phyloP scores from a whole-genome alignment of 176 grass and related monocot species.

The Avena insularis region DNA sequence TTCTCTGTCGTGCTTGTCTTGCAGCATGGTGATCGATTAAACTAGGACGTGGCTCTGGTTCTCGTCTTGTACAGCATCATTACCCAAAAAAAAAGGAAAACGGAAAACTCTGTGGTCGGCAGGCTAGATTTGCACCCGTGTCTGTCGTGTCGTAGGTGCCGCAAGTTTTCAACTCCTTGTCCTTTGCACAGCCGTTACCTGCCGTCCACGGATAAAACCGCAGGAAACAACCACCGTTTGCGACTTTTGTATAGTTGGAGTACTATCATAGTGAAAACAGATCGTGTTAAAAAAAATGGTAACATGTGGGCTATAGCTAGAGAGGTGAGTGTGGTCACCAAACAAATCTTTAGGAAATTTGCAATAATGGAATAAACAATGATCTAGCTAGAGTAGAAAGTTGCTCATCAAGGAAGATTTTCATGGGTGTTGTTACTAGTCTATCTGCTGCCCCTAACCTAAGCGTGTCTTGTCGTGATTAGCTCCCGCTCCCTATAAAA shows the following conservation, averaged over 20 bases:
- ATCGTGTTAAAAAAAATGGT: not conserved
- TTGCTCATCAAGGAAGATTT: not conserved
- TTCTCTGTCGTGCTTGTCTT: constrained; percentile 36
- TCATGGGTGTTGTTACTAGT: not conserved
- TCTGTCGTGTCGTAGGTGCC: not conserved
- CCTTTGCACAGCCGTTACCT: not conserved
- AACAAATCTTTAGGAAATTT: not conserved
- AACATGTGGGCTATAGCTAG: not conserved
- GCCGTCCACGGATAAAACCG: not conserved
- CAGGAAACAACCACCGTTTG: not conserved
- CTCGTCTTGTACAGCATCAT: not conserved
- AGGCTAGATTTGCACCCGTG: not conserved
- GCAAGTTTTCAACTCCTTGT: not conserved
- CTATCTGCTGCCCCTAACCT: not conserved
- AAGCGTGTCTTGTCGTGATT: not conserved
- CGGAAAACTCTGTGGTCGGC: not conserved
- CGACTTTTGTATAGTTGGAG: not conserved
- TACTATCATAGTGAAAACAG: not conserved
- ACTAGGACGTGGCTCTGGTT: constrained; percentile 24
- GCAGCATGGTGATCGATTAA: constrained; percentile 6
- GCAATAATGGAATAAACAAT: not conserved
- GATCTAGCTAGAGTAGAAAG: not conserved
- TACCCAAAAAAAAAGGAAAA: not conserved
- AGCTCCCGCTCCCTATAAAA: not conserved
- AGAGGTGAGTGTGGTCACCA: not conserved